Evolutionary conservation across 768 basidiomycete genomes (phyloP).

Genomic region (Tylopilus subfusipes): DNA sequence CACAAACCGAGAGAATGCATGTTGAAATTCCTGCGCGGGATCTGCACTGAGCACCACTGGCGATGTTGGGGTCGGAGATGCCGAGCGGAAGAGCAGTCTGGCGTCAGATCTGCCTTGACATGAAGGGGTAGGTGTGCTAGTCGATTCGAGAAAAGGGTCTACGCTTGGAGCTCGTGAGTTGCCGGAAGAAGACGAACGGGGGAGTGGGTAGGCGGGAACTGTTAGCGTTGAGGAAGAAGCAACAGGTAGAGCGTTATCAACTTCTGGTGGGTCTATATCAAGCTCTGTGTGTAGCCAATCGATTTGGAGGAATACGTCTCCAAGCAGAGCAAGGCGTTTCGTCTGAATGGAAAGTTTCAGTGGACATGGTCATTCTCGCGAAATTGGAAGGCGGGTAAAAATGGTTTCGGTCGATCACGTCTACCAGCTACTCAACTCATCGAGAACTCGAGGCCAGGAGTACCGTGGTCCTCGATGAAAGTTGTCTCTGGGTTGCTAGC

Average conservation of each 20-base stretch:
- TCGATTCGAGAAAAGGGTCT: conserved; percentile 29
- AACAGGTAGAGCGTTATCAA: conserved; percentile 39
- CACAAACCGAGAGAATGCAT: conserved; percentile 61
- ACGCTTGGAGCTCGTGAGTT: conserved; percentile 10
- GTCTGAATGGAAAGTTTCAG: conserved; percentile 38
- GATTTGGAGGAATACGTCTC: conserved; percentile 65
- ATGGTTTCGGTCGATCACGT: not conserved
- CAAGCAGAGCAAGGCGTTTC: conserved; percentile 64
- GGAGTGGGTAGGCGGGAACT: conserved; percentile 33
- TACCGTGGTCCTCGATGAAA: not conserved
- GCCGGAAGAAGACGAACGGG: conserved; percentile 45
- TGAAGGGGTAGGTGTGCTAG: conserved; percentile 47
- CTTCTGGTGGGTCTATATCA: conserved; percentile 60
- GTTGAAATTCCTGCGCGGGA: conserved; percentile 43
- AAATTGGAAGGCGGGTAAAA: not conserved
- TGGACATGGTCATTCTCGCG: not conserved
- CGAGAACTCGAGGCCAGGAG: not conserved
- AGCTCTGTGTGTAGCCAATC: conserved; percentile 83
- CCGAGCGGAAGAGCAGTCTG: conserved; percentile 35
- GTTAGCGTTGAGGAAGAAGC: conserved; percentile 41
- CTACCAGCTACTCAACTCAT: not conserved
- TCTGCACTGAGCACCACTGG: conserved; percentile 13
- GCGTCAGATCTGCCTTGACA: conserved; percentile 36
- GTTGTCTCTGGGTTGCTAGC: not conserved
- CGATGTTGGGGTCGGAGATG: conserved; percentile 13